Conservation (phyloP, 2,329 filamentous ascomycete species). For the Claviceps sp. region DNA sequence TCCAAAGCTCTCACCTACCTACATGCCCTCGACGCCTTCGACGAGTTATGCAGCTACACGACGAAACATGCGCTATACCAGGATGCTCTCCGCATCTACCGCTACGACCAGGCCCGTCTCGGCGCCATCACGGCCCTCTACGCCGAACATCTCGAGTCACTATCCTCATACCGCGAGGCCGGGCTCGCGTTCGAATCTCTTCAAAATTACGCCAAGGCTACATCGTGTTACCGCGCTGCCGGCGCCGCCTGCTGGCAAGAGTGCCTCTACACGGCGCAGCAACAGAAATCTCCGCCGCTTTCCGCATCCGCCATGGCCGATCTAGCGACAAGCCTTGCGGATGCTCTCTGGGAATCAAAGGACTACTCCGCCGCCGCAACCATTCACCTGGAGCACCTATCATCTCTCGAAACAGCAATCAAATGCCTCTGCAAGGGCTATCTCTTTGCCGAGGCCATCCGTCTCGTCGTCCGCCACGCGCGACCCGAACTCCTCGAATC, state of each 20-base stretch:
- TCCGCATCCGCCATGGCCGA: constrained; percentile 45
- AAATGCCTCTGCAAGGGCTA: constrained; percentile 77
- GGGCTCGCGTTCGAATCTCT: constrained; percentile 87
- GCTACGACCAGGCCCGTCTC: constrained; percentile 60
- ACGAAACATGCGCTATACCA: constrained; percentile 70
- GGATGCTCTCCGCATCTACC: constrained; percentile 65
- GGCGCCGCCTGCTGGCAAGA: constrained; percentile 76
- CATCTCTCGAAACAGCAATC: constrained; percentile 55
- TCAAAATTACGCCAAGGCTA: constrained; percentile 57
- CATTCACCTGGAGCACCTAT: constrained; percentile 70
- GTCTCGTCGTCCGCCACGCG: constrained; percentile 50
- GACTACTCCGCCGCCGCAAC: constrained; percentile 70
- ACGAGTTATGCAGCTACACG: constrained; percentile 66
- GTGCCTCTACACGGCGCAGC: constrained; percentile 66
- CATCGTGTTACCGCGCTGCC: constrained; percentile 69
- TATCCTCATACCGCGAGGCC: constrained; percentile 71
- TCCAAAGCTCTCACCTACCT: constrained; percentile 68
- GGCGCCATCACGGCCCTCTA: constrained; percentile 62
- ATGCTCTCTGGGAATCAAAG: constrained; percentile 69
- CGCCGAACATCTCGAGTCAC: constrained; percentile 60
- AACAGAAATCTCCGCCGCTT: constrained; percentile 49
- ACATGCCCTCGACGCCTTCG: constrained; percentile 57
- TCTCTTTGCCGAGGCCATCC: constrained; percentile 78
- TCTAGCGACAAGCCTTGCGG: constrained; percentile 63
- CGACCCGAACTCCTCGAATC: constrained; percentile 49